These are phyloP conservation scores for Hymenoscyphus fraxineus DNA, from an alignment of 2,329 filamentous ascomycete species.

Conservation along the genomic window DNA sequence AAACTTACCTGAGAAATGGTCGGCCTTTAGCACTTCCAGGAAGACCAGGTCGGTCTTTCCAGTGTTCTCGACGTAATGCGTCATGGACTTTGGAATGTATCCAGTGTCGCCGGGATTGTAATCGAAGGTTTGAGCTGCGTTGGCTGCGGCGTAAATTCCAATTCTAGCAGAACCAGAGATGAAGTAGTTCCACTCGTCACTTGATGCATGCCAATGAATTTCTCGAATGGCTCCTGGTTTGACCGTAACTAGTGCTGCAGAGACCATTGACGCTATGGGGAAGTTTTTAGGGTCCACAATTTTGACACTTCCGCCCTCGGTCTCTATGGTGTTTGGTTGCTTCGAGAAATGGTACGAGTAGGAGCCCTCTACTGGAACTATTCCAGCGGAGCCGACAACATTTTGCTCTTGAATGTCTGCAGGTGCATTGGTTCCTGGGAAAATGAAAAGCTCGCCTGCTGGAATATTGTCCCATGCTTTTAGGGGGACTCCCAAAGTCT, in stretches of 20 bases:
- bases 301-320: conserved; percentile 67
- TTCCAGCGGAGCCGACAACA: conserved; percentile 43
- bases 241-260: conserved; percentile 68
- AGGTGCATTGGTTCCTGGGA: conserved; percentile 48
- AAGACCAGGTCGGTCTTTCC: conserved; percentile 73
- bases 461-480: conserved; percentile 47
- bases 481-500: conserved; percentile 49
- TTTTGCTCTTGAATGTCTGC: conserved; percentile 45
- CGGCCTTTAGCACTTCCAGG: conserved; percentile 69
- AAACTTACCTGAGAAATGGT: conserved; percentile 50
- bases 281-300: conserved; percentile 77
- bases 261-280: conserved; percentile 67
- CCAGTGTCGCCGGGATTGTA: conserved; percentile 72
- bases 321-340: conserved; percentile 65
- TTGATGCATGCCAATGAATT: conserved; percentile 79
- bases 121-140: conserved; percentile 70
- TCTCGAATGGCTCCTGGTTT: conserved; percentile 45
- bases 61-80: conserved; percentile 78
- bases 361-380: conserved; percentile 37
- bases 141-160: conserved; percentile 69
- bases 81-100: conserved; percentile 73
- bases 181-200: conserved; percentile 81
- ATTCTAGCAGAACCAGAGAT: conserved; percentile 67
- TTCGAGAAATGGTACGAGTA: conserved; percentile 54
- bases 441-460: conserved; percentile 48